Evolutionary conservation across 352 stramenopile species (phyloP), one percentile per base, ranked within the genome.

Genomic region (Pythium biforme): DNA sequence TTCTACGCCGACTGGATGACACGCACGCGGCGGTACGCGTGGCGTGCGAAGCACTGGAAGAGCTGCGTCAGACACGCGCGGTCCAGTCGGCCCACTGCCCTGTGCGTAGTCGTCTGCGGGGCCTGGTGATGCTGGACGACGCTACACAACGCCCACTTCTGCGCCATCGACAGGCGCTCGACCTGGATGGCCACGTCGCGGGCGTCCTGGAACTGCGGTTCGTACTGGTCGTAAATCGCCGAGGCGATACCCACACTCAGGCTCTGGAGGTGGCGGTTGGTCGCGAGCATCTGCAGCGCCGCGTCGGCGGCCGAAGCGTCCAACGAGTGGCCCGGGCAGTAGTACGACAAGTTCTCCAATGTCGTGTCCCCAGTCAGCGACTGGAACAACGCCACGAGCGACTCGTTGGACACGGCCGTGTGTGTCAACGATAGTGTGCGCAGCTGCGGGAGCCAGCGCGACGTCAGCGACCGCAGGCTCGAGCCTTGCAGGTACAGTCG

Each of bases 401-500:
- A 20, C 19, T 25, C 14, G 40, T 52, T 60, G 25, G 54, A 40
- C 23, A 52, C 27, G 2, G 54, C 43, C 23, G 54, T 60, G 41
- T 60, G 41, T 8, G 43, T 41, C 2, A 60, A 40, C 17, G 54
- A 60, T 15, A 60, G 39, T 15, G 41, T 26, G 33, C 40, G 54
- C 0, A 60, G 39, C 41, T 60, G 54, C 7, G 7, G 40, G 1
- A 27, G 54, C 17, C 8, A 49, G 5, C 19, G 10, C 25, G 19
- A n/a, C 8, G 54, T 31, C 20, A 52, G 39, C 25, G 54, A 45
- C 25, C 22, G 41, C 0, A 60, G 23, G 12, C 39, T 31, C 6
- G 54, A 60, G 22, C 40, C 54, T 41, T 60, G 54, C 15, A 60
- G 40, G 40, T 41, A 60, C 17, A 60, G 26, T 14, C 54, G 54